These are phyloP conservation scores for Coniferiporia sulphurascens DNA, from an alignment of 1,284 basidiomycete genomes.

Conservation along the genomic window DNA sequence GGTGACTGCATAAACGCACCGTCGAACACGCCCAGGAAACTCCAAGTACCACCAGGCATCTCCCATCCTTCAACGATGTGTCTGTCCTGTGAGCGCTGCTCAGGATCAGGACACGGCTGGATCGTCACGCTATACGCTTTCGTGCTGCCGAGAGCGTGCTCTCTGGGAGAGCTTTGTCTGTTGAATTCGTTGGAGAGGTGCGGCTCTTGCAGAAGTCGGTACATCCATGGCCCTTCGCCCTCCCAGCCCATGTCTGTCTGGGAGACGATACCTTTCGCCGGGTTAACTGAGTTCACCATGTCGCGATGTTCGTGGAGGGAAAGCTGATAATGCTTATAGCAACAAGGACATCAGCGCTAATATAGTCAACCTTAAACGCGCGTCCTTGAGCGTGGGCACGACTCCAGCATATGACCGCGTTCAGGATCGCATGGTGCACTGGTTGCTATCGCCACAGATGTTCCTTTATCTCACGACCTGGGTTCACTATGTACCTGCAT, in stretches of 20 bases:
- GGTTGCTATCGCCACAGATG: too few relatives aligned
- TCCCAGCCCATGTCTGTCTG: slow-evolving; percentile 11
- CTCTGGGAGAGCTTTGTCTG: not conserved
- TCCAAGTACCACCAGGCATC: slow-evolving; percentile 52
- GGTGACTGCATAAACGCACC: slow-evolving; percentile 36
- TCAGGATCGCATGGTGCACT: too few relatives aligned
- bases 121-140: slow-evolving; percentile 7
- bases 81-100: slow-evolving; percentile 27
- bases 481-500: too few relatives aligned
- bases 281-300: not conserved
- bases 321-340: too few relatives aligned
- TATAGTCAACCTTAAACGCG: too few relatives aligned
- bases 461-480: too few relatives aligned
- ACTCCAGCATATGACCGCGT: too few relatives aligned
- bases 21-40: slow-evolving; percentile 64
- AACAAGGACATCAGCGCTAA: too few relatives aligned
- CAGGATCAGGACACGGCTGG: slow-evolving; percentile 8
- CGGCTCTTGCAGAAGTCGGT: slow-evolving; percentile 4
- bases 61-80: slow-evolving; percentile 54
- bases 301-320: not conserved
- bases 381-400: too few relatives aligned
- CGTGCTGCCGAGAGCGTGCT: not conserved
- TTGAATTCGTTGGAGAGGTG: slow-evolving; percentile 6
- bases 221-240: slow-evolving; percentile 7
- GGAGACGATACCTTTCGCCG: not conserved